Percentiles rank a stretch among this genome's conserved stretches.
phyloP scores from a whole-genome alignment of 1,284 basidiomycete genomes.

The Cryptococcus maquisensis region DNA sequence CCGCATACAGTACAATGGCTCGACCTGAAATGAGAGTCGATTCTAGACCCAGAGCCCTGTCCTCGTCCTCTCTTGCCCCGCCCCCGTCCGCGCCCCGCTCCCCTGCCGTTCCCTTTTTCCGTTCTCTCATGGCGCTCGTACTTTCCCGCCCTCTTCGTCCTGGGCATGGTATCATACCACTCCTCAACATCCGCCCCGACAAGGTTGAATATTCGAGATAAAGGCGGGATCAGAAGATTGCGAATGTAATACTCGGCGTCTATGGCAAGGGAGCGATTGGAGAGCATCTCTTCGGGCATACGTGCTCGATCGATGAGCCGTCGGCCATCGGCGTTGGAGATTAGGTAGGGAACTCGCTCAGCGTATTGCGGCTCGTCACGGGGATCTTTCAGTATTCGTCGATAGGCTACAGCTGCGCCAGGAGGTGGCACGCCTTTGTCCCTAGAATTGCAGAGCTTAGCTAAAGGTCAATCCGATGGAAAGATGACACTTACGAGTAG shows the following conservation, averaged over 20 bases:
- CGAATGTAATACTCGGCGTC: slow-evolving; percentile 90
- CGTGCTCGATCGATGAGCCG: slow-evolving; percentile 78
- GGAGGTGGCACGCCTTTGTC: slow-evolving; percentile 82
- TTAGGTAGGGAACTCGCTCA: slow-evolving; percentile 88
- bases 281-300: slow-evolving; percentile 71
- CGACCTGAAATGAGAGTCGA: slow-evolving; percentile 72
- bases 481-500: slow-evolving; percentile 61
- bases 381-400: slow-evolving; percentile 68
- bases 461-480: not conserved
- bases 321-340: slow-evolving; percentile 63
- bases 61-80: slow-evolving; percentile 47
- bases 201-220: slow-evolving; percentile 86
- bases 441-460: slow-evolving; percentile 47
- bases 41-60: slow-evolving; percentile 52
- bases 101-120: not conserved
- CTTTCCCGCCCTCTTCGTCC: slow-evolving; percentile 28
- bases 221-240: slow-evolving; percentile 77
- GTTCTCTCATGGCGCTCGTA: slow-evolving; percentile 11
- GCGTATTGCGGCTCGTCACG: slow-evolving; percentile 84
- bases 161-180: slow-evolving; percentile 88
- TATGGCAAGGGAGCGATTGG: slow-evolving; percentile 66
- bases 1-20: slow-evolving; percentile 69
- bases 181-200: slow-evolving; percentile 80
- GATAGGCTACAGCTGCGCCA: slow-evolving; percentile 79
- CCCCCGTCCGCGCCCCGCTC: slow-evolving; percentile 6